Evolutionary conservation across 495 filamentous ascomycete species (phyloP).

Genomic region (Rusavskia elegans): DNA sequence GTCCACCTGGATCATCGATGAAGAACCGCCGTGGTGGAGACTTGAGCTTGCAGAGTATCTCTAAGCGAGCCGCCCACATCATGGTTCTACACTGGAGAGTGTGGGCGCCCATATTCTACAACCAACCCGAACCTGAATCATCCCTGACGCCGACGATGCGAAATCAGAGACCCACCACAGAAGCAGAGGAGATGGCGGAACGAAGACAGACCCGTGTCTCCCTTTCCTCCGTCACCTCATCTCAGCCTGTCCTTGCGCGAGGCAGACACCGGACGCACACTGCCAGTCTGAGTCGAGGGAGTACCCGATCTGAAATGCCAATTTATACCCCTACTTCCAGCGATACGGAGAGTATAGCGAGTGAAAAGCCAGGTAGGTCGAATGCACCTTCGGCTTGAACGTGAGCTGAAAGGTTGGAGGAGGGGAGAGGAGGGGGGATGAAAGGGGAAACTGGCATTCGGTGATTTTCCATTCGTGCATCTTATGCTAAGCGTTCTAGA

Average conservation of each 20-base stretch:
- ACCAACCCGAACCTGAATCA: conserved; percentile 7
- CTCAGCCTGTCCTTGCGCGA: neutral
- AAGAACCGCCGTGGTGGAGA: neutral
- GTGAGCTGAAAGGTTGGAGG: no score
- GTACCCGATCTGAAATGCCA: neutral
- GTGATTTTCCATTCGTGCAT: no score
- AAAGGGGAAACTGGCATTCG: no score
- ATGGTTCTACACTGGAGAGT: conserved; percentile 74
- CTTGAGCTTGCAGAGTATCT: conserved; percentile 28
- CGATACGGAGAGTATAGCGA: neutral
- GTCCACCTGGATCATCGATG: neutral
- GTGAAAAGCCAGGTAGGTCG: neutral
- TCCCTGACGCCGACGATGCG: neutral
- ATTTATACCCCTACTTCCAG: neutral
- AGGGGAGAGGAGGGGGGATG: no score
- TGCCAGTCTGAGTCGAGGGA: neutral
- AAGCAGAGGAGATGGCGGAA: neutral
- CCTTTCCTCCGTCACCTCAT: conserved; percentile 2
- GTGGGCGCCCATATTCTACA: conserved; percentile 60
- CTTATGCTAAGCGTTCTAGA: no score
- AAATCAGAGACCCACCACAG: neutral
- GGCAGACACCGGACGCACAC: neutral
- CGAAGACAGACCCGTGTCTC: conserved; percentile 6
- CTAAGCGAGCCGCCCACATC: conserved; percentile 61
- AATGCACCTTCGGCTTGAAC: neutral